These are phyloP conservation scores for Hirschfeldia incana DNA, from an alignment of 345 rosid species.

Conservation along the genomic window DNA sequence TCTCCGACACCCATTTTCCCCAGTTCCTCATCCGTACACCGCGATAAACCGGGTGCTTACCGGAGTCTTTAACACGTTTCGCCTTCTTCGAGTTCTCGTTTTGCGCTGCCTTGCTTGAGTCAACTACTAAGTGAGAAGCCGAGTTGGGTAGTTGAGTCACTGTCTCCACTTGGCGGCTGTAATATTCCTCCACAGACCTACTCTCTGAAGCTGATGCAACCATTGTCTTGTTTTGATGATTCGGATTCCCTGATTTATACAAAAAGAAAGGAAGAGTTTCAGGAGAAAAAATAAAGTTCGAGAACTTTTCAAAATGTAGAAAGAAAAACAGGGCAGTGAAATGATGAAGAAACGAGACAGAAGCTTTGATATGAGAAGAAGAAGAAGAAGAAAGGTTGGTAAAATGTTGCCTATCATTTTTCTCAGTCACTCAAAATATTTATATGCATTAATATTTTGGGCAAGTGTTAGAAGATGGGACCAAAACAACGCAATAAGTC, in stretches of 20 bases:
- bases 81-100: slow-evolving; percentile 20
- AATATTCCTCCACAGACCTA: slow-evolving; percentile 17
- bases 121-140: slow-evolving; percentile 9
- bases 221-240: slow-evolving; percentile 32
- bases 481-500: slow-evolving; percentile 34
- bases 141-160: slow-evolving; percentile 20
- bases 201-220: slow-evolving; percentile 1
- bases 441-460: slow-evolving; percentile 37
- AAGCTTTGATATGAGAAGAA: slow-evolving; percentile 7
- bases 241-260: slow-evolving; percentile 1
- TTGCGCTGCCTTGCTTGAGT: slow-evolving; percentile 12
- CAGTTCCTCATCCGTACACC: slow-evolving; percentile 92
- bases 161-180: slow-evolving; percentile 8
- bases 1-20: slow-evolving; percentile 99
- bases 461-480: slow-evolving; percentile 28
- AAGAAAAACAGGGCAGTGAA: slow-evolving; percentile 22
- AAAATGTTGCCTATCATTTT: slow-evolving; percentile 16
- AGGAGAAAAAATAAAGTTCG: not conserved
- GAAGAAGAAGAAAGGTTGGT: slow-evolving; percentile 17
- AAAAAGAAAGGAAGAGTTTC: not conserved
- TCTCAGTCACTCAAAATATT: slow-evolving; percentile 39
- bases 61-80: slow-evolving; percentile 55
- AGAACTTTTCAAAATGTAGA: slow-evolving; percentile 24
- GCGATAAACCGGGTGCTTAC: slow-evolving; percentile 73
- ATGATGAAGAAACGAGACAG: slow-evolving; percentile 23